phyloP scores from a whole-genome alignment of 306 rosid genomes.

The Quercus berberidifolia region DNA sequence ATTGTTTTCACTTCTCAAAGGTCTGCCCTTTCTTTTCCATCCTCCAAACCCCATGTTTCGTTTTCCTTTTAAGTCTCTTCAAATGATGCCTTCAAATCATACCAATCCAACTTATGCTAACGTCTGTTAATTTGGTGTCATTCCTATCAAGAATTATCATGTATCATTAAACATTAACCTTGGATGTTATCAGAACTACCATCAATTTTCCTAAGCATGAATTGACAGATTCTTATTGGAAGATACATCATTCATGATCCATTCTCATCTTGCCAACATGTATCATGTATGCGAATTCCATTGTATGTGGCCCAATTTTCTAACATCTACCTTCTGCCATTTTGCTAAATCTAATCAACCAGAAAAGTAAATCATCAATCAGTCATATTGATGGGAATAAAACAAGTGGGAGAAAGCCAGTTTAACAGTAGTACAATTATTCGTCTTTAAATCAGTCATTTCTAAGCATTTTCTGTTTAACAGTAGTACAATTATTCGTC shows the following conservation, averaged over 20 bases:
- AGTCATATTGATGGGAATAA: conserved; percentile 7
- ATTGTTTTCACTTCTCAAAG: too few species aligned
- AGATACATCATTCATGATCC: neutral
- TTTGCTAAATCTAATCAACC: conserved; percentile 18
- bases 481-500: conserved; percentile 19
- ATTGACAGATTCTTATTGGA: neutral
- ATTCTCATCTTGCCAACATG: neutral
- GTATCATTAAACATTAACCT: too few species aligned
- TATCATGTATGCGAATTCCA: neutral
- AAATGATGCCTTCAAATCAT: too few species aligned
- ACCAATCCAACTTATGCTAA: too few species aligned
- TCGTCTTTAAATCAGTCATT: neutral
- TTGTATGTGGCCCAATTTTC: conserved; percentile 4
- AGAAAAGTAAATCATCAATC: conserved; percentile 15
- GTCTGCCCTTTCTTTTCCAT: too few species aligned
- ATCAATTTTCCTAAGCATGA: neutral
- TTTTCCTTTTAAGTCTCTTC: too few species aligned
- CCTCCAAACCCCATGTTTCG: too few species aligned
- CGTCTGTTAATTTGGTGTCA: too few species aligned
- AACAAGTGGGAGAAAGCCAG: conserved; percentile 19
- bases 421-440: conserved; percentile 20
- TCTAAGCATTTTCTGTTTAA: neutral
- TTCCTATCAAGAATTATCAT: too few species aligned
- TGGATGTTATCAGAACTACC: neutral
- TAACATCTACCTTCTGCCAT: neutral